Conservation (phyloP, 1,284 basidiomycete species). For the Erythrobasidium hasegawianum region DNA sequence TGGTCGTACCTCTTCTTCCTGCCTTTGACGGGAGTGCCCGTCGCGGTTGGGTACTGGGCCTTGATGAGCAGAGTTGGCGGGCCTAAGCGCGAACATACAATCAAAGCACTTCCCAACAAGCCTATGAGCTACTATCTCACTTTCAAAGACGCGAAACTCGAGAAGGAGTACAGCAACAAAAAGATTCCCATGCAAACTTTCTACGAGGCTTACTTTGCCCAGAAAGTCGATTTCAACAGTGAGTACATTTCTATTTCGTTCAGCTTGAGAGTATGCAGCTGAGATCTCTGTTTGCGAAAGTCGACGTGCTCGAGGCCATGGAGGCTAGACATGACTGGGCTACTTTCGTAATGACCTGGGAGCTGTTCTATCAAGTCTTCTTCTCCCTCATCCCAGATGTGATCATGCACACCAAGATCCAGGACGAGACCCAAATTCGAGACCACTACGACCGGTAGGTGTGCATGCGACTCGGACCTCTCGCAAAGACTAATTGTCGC, state of each 20-base stretch:
- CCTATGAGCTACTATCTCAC: slow-evolving; percentile 85
- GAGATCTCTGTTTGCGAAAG: slow-evolving; percentile 51
- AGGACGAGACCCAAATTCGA: slow-evolving; percentile 94
- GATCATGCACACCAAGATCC: slow-evolving; percentile 78
- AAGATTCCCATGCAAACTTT: slow-evolving; percentile 98
- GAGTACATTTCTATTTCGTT: slow-evolving; percentile 39
- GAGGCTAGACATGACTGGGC: slow-evolving; percentile 96
- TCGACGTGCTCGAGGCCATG: slow-evolving; percentile 86
- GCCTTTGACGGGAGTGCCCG: slow-evolving; percentile 68
- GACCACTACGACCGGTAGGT: slow-evolving; percentile 85
- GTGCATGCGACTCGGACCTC: slow-evolving; percentile 17
- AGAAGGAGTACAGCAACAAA: slow-evolving; percentile 67
- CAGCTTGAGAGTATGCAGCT: not conserved
- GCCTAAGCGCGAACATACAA: slow-evolving; percentile 70
- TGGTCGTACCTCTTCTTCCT: slow-evolving; percentile 68
- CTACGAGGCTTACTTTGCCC: slow-evolving; percentile 96
- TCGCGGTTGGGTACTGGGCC: slow-evolving; percentile 84
- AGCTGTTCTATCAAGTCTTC: slow-evolving; percentile 93
- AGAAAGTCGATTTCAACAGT: slow-evolving; percentile 95
- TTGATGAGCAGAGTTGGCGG: slow-evolving; percentile 73
- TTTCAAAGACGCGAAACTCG: slow-evolving; percentile 78
- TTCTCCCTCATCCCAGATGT: slow-evolving; percentile 86
- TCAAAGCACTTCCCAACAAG: slow-evolving; percentile 78
- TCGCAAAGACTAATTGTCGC: not conserved
- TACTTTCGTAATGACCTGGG: slow-evolving; percentile 72